A percentile compares a stretch with the other conserved stretches of the same genome.
Evolutionary conservation across 225 moss, liverwort and hornwort species (phyloP).

Genomic region (Asterella californica): DNA sequence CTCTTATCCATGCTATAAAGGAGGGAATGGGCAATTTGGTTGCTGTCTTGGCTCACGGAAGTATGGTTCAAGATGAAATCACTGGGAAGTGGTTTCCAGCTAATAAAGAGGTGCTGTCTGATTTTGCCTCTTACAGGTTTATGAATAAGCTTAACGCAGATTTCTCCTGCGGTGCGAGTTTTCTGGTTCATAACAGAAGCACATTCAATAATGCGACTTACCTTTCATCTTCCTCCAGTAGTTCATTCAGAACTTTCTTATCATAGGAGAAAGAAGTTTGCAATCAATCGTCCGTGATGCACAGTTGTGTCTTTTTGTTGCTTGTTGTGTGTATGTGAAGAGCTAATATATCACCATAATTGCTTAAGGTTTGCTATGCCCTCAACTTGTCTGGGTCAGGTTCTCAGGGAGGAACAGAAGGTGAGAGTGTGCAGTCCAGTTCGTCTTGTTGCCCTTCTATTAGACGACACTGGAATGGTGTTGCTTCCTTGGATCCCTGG

Average conservation of each 20-base stretch:
- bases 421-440: conserved; percentile 71
- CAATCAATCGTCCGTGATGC: not conserved
- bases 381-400: conserved; percentile 33
- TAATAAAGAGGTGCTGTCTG: conserved; percentile 54
- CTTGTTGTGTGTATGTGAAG: no score
- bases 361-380: not conserved
- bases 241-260: not conserved
- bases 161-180: not conserved
- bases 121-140: not conserved
- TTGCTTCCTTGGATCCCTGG: conserved; percentile 86
- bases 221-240: not conserved
- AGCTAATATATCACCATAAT: not conserved
- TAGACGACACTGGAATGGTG: conserved; percentile 44
- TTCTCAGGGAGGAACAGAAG: conserved; percentile 65
- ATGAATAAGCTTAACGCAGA: not conserved
- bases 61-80: conserved; percentile 55
- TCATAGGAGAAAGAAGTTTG: not conserved
- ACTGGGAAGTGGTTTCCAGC: conserved; percentile 61
- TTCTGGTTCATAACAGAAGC: not conserved
- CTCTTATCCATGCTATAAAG: conserved; percentile 66
- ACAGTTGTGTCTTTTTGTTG: no score
- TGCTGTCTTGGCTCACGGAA: conserved; percentile 71
- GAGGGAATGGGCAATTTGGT: conserved; percentile 74
- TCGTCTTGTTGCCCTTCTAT: conserved; percentile 31
- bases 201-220: not conserved